A percentile compares a stretch with the other conserved stretches of the same genome.
Evolutionary conservation across 495 filamentous ascomycete species (phyloP).

Genomic region (Annulohypoxylon stygium): DNA sequence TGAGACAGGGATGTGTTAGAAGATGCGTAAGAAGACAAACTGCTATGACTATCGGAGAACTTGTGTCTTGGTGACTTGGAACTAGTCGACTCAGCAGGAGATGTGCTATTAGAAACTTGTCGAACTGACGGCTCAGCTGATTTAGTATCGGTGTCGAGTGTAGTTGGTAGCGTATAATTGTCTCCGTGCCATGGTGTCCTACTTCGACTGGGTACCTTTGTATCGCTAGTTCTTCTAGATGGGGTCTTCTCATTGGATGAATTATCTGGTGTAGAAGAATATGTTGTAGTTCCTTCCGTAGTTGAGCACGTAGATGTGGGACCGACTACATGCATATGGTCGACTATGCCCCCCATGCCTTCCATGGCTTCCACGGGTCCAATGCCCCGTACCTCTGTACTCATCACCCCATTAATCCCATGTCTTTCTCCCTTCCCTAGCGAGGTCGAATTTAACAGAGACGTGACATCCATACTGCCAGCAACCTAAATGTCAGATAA

Average conservation of each 20-base stretch:
- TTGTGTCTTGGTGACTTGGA: constrained; percentile 56
- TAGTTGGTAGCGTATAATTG: constrained; percentile 56
- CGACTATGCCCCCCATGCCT: not conserved
- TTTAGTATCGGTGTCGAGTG: constrained; percentile 53
- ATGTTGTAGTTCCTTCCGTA: constrained; percentile 42
- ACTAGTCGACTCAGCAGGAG: constrained; percentile 47
- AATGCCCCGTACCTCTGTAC: constrained; percentile 15
- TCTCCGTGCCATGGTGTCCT: constrained; percentile 64
- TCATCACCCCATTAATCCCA: constrained; percentile 36
- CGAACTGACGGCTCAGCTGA: constrained; percentile 31
- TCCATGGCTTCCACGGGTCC: not conserved
- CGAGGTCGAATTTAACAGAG: constrained; percentile 54
- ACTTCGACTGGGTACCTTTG: constrained; percentile 51
- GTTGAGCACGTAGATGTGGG: not conserved
- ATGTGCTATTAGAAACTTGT: constrained; percentile 46
- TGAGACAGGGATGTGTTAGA: constrained; percentile 53
- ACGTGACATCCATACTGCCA: constrained; percentile 51
- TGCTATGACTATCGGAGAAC: constrained; percentile 57
- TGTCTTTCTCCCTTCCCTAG: constrained; percentile 46
- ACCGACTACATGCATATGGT: not conserved
- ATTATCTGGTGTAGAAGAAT: constrained; percentile 36
- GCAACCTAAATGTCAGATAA: constrained; percentile 9
- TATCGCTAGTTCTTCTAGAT: constrained; percentile 44
- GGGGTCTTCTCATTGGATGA: constrained; percentile 49
- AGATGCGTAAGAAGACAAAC: constrained; percentile 55